phyloP scores from a whole-genome alignment of 352 stramenopile genomes.

The Pythium graminicola region DNA sequence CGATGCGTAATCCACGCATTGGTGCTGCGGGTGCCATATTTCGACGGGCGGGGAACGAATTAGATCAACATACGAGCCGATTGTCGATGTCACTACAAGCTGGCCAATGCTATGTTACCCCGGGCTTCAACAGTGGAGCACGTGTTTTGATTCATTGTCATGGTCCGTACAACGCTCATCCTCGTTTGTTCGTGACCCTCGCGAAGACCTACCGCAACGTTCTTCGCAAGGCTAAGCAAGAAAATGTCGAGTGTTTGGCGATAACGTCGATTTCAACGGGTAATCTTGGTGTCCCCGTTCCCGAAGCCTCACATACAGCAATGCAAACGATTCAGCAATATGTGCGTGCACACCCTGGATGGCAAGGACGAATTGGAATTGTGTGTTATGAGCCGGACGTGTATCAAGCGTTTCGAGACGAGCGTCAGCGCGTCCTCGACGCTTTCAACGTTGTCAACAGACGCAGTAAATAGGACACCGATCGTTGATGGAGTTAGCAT shows the following conservation, averaged over 20 bases:
- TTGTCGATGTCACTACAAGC: slow-evolving; percentile 26
- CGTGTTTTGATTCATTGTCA: slow-evolving; percentile 52
- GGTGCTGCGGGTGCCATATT: slow-evolving; percentile 41
- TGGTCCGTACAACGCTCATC: slow-evolving; percentile 32
- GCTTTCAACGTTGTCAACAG: slow-evolving; percentile 7
- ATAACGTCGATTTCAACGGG: slow-evolving; percentile 65
- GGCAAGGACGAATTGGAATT: slow-evolving; percentile 15
- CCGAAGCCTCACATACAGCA: slow-evolving; percentile 16
- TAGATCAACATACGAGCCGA: slow-evolving; percentile 25
- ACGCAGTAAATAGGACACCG: too few species aligned
- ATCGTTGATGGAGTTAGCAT: too few species aligned
- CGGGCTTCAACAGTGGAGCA: slow-evolving; percentile 41
- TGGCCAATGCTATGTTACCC: slow-evolving; percentile 37
- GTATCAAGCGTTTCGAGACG: slow-evolving; percentile 10
- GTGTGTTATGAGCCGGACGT: slow-evolving; percentile 21
- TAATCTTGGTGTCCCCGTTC: slow-evolving; percentile 35
- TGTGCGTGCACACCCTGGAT: slow-evolving; percentile 8
- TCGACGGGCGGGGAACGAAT: slow-evolving; percentile 29
- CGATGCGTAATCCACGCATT: slow-evolving; percentile 34
- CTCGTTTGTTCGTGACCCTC: slow-evolving; percentile 31
- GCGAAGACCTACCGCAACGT: slow-evolving; percentile 38
- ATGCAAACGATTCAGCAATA: slow-evolving; percentile 23
- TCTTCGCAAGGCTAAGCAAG: slow-evolving; percentile 28
- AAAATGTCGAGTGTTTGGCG: slow-evolving; percentile 44
- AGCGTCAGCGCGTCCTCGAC: slow-evolving; percentile 4